Evolutionary conservation across 208 protist genomes (phyloP).

Genomic region (Acanthamoeba castellanii): DNA sequence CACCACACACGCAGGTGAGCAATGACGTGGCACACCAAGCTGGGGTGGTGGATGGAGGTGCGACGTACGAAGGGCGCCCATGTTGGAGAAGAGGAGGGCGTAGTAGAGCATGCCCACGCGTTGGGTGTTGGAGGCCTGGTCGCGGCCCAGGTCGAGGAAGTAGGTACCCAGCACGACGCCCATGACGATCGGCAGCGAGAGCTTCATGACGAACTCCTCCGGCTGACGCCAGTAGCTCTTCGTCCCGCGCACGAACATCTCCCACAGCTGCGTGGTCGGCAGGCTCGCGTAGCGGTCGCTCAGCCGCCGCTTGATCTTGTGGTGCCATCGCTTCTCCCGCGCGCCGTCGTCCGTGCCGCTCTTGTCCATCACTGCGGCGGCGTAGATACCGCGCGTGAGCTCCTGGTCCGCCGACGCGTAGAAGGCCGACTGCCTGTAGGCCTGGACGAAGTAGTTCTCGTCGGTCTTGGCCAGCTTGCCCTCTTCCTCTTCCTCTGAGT

Average conservation of each 20-base stretch:
- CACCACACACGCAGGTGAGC: too few species aligned
- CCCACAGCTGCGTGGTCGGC: not conserved
- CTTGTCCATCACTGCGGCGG: not conserved
- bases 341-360: not conserved
- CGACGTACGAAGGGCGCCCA: not conserved
- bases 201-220: not conserved
- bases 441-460: conserved; percentile 27
- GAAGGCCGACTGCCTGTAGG: conserved; percentile 35
- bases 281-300: conserved; percentile 4
- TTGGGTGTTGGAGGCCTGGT: not conserved
- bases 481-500: not conserved
- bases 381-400: not conserved
- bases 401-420: not conserved
- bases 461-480: not conserved
- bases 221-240: not conserved
- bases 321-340: too few species aligned
- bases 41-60: not conserved
- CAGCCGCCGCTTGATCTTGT: conserved; percentile 34
- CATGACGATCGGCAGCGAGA: not conserved
- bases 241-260: not conserved
- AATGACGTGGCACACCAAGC: not conserved
- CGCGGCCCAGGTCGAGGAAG: not conserved
- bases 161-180: conserved; percentile 24
- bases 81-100: not conserved
- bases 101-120: not conserved